Evolutionary conservation across 805 yeast species (phyloP), one percentile per base, ranked within the genome.

Genomic region (Barnettozyma vustinii): DNA sequence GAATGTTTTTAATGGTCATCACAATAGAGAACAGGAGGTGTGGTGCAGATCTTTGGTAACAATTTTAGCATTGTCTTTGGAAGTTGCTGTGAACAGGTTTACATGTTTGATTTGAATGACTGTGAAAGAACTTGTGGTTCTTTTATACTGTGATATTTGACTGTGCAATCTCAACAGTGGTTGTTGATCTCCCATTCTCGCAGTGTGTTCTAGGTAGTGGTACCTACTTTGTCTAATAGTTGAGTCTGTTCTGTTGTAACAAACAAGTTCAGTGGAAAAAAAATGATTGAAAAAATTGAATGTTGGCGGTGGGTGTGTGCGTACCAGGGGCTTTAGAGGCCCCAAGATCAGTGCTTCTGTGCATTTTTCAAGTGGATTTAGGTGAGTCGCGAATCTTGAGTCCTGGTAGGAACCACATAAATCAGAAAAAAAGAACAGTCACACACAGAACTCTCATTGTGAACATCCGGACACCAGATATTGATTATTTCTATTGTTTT

Each of bases 151-250:
- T 30, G 9, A 4, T 30, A 13, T 13, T 13, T 15, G 5, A 30
- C 16, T 30, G 33, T 15, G 33, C 33, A 30, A 13, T 30, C 16
- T 5, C 16, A 12, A 30, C 16, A 13, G 16, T 30, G 16, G n/a
- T 30, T 15, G 16, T 13, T 30, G n/a, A 15, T 15, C 16, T 30
- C 33, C 37, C 15, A 32, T 43, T 42, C 39, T 13, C 30, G 18
- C 23, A 37, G 35, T 27, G 33, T 30, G 16, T 15, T 13, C 36
- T 25, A n/a, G 20, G 23, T 15, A 20, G 21, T 16, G 12, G 37
- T 37, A 48, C 51, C 40, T 48, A 48, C 51, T 39, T 48, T 48
- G 51, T 43, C 41, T 48, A 27, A 32, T 43, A 25, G 25, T 42
- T 47, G 50, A 47, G 47, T 43, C 46, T 47, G 32, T 26, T 37